Evolutionary conservation across 805 yeast genomes (phyloP), one percentile per base, ranked within the genome.

Genomic region (Kodamaea kakaduensis): DNA sequence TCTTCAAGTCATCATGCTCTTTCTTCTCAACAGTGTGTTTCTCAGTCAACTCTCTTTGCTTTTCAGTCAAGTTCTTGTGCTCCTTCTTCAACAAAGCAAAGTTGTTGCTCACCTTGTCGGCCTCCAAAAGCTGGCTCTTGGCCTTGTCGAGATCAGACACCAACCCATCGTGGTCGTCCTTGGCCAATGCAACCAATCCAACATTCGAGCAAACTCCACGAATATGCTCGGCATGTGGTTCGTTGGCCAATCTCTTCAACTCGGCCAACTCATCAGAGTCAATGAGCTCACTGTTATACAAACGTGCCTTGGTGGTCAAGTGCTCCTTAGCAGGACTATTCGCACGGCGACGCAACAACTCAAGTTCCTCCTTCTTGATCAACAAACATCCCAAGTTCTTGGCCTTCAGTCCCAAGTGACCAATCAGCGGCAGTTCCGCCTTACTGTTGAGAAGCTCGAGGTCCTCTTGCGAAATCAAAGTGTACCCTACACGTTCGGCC

Each of bases 221-320:
- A n/a, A 59, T 36, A 27, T 58, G 58, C 1, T 46, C 56, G 8
- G 51, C 26, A 13, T 36, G 46, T 9, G 68, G 67, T n/a, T 42
- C 36, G 20, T 48, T 26, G 2, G 46, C 50, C 16, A 26, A 34
- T 10, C 20, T 18, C 7, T 34, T 32, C 32, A 61, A 42, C 20
- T 35, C 38, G 9, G 16, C 38, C 15, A 29, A 18, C 25, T 35
- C 38, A 5, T 29, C 30, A 12, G 18, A 22, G 13, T 28, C 30
- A 17, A 35, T 24, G 16, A 35, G 30, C 9, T 28, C 38, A 10
- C 33, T 24, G 21, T 35, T 35, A 12, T 35, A 35, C 9, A 35
- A 26, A 14, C 46, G 44, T 7, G 38, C 38, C 34, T 35, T 35
- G 17, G 16, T 22, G 6, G 18, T 16, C 23, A 41, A 33, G 18